Conservation (phyloP, 78 protist species). For the Anaeramoeba flamelloides region DNA sequence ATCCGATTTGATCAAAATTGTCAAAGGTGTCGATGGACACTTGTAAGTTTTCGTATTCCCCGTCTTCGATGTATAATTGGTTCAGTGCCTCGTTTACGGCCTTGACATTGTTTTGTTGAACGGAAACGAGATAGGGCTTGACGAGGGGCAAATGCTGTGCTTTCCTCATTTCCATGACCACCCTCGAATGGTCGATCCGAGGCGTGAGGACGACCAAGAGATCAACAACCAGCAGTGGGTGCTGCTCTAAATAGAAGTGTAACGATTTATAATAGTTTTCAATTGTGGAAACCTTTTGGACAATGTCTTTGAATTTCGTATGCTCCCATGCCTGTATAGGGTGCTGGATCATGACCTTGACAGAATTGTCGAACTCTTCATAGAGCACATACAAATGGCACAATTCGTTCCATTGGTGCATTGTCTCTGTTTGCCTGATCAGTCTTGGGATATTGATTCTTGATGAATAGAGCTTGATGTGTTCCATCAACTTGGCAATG, state of each 20-base stretch:
- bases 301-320: constrained; percentile 65
- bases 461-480: constrained; percentile 69
- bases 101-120: constrained; percentile 39
- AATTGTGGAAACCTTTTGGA: constrained; percentile 64
- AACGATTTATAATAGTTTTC: constrained; percentile 79
- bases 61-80: constrained; percentile 81
- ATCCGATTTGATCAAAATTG: constrained; percentile 60
- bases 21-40: constrained; percentile 46
- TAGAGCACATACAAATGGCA: constrained; percentile 73
- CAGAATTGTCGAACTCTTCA: constrained; percentile 93
- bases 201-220: constrained; percentile 50
- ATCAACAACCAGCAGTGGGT: constrained; percentile 59
- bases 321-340: constrained; percentile 84
- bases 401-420: constrained; percentile 74
- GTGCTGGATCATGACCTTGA: constrained; percentile 76
- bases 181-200: constrained; percentile 69
- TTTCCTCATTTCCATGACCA: constrained; percentile 19
- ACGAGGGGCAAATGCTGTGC: constrained; percentile 52
- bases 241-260: constrained; percentile 32
- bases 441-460: constrained; percentile 81
- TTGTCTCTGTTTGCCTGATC: constrained; percentile 53
- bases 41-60: constrained; percentile 77
- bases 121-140: constrained; percentile 64
- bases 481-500: constrained; percentile 90
- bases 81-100: constrained; percentile 85